Evolutionary conservation across 139 green algal species (phyloP), one percentile per base, ranked within the genome.

Genomic region (Gonium pectorale): DNA sequence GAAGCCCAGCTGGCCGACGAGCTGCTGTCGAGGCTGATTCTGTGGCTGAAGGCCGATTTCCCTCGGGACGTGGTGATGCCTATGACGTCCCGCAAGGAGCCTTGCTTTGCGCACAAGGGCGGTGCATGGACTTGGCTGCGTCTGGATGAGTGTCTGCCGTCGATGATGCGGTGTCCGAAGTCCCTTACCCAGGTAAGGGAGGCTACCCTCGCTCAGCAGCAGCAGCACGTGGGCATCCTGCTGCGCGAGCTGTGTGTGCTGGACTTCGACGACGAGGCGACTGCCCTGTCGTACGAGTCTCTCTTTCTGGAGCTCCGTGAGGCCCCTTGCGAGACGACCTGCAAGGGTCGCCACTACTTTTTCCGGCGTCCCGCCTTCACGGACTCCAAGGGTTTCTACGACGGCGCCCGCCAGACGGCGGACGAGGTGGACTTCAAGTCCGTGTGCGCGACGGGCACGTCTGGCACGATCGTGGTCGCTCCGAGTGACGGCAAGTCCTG

Each of bases 361-460:
- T 86, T 86, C 80, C 51, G 35, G 38, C 51, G 80, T 5, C 68
- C 80, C 17, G 37, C 37, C 37, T 27, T 29, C 49, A 44, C 66
- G 13, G 67, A 86, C 49, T 27, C 19, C n/a, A 4, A 46, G 13
- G 49, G 80, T 24, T 82, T 54, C 59, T 87, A 77, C 59, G 69
- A 81, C 40, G 46, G 46, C 46, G 69, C 63, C 33, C n/a, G 29
- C 22, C 31, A 26, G 31, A 54, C 68, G 35, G 22, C 33, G 17
- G 9, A 26, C 9, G 29, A 33, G 6, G 64, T 86, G 43, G 80
- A 86, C 80, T 86, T 86, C 80, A 86, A 86, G 80, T 60, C 67
- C 9, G 26, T 66, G 9, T 64, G 21, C 26, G 7, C 35, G 35
- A 80, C 46, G 31, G 80, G 80, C 37, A 86, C 80, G 9, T 17